phyloP scores from a whole-genome alignment of 805 yeast species.

The Yamadazyma olivae region DNA sequence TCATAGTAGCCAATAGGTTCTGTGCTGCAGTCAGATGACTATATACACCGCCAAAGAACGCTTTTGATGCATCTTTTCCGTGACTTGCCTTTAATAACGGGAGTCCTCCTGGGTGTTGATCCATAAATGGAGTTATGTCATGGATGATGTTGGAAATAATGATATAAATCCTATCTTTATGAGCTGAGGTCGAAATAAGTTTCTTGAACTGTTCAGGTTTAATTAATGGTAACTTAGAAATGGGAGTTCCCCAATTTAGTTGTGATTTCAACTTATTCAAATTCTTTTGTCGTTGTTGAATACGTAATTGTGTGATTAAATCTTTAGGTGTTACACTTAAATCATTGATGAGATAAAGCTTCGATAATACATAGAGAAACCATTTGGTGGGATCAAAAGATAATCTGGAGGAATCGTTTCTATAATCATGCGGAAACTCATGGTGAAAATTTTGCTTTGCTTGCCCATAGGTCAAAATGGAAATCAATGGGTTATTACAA shows the following conservation, averaged over 20 bases:
- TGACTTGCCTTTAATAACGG: constrained; percentile 75
- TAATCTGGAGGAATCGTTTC: constrained; percentile 69
- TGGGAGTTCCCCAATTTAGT: constrained; percentile 92
- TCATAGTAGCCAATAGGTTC: constrained; percentile 87
- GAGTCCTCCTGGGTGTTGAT: constrained; percentile 92
- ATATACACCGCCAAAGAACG: constrained; percentile 93
- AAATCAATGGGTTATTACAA: constrained; percentile 56
- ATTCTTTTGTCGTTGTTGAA: constrained; percentile 72
- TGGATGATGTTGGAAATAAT: constrained; percentile 90
- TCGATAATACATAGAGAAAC: constrained; percentile 51
- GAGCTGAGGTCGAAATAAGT: constrained; percentile 34
- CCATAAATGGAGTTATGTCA: constrained; percentile 87
- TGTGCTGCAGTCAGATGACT: constrained; percentile 92
- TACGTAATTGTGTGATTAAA: constrained; percentile 52
- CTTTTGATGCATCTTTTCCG: constrained; percentile 92
- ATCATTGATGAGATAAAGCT: constrained; percentile 57
- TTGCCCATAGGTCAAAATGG: constrained; percentile 79
- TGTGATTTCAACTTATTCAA: constrained; percentile 74
- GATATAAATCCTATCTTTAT: constrained; percentile 56
- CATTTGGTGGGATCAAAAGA: constrained; percentile 88
- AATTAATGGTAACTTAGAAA: constrained; percentile 75
- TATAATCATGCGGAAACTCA: constrained; percentile 88
- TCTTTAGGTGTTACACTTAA: constrained; percentile 67
- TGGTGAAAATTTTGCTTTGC: constrained; percentile 93
- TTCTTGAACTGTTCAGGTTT: constrained; percentile 44